Conservation (phyloP, 1,139 yeast species). For the Ogataea hybrid region DNA sequence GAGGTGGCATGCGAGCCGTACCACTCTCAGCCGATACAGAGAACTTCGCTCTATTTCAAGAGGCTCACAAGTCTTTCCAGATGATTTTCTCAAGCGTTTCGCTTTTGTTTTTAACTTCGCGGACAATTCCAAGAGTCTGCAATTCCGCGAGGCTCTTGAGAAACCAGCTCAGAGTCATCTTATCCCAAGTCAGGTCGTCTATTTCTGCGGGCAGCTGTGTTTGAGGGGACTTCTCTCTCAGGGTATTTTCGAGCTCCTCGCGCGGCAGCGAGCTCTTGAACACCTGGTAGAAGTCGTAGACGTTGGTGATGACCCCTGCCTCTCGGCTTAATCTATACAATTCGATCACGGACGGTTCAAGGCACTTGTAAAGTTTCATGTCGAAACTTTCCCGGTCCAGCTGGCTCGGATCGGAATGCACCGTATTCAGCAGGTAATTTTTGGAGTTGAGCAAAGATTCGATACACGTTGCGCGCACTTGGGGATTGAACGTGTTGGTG, state of each 20-base stretch:
- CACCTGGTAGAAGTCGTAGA: conserved; percentile 74
- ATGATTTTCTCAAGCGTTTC: conserved; percentile 56
- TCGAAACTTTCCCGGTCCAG: conserved; percentile 13
- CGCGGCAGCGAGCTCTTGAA: conserved; percentile 57
- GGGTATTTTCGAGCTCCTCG: conserved; percentile 36
- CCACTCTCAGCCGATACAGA: conserved; percentile 10
- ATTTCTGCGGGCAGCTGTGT: conserved; percentile 15
- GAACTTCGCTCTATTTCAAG: conserved; percentile 29
- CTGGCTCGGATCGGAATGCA: conserved; percentile 24
- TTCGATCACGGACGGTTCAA: conserved; percentile 54
- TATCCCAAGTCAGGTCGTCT: conserved; percentile 44
- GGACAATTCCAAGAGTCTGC: conserved; percentile 51
- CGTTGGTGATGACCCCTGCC: conserved; percentile 70
- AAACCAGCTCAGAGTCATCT: conserved; percentile 51
- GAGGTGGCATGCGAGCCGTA: conserved; percentile 1
- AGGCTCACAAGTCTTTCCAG: conserved; percentile 53
- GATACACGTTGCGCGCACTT: conserved; percentile 37
- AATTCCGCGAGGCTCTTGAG: conserved; percentile 57
- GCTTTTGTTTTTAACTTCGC: conserved; percentile 45
- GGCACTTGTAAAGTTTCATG: conserved; percentile 21
- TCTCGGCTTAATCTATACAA: conserved; percentile 75
- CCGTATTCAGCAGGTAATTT: conserved; percentile 29
- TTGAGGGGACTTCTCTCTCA: conserved; percentile 26
- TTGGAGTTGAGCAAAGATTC: conserved; percentile 37
- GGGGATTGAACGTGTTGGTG: conserved; percentile 39